Percentiles rank a stretch among this genome's conserved stretches.
Evolutionary conservation across 805 yeast genomes (phyloP).

Genomic region (Saturnispora halmiae): DNA sequence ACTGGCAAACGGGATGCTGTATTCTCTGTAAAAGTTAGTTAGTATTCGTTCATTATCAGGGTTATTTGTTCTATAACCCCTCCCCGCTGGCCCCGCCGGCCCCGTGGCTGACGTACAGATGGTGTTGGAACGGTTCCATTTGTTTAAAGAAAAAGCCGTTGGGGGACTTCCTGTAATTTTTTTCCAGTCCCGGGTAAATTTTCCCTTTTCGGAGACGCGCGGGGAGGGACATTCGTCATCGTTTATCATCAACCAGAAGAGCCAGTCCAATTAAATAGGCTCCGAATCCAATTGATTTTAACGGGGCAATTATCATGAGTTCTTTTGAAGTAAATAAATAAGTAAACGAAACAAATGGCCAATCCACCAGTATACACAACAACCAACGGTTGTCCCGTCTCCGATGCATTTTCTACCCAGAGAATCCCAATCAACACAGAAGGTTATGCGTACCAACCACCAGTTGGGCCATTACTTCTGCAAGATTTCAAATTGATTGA

Average conservation of each 20-base stretch:
- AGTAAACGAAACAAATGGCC: no score
- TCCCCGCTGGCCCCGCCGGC: no score
- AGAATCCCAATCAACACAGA: constrained; percentile 49
- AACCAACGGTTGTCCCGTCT: constrained; percentile 68
- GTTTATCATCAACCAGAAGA: no score
- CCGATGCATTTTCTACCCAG: constrained; percentile 69
- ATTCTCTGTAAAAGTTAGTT: constrained; percentile 22
- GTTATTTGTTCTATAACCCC: no score
- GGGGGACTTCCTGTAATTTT: no score
- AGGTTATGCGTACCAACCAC: constrained; percentile 25
- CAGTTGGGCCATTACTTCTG: constrained; percentile 61
- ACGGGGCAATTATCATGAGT: not conserved
- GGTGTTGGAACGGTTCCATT: constrained; percentile 2
- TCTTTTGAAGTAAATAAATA: no score
- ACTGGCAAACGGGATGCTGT: constrained; percentile 57
- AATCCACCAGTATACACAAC: constrained; percentile 56
- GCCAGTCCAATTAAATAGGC: not conserved
- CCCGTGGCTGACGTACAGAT: constrained; percentile 7
- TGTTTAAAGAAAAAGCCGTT: no score
- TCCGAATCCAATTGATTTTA: not conserved
- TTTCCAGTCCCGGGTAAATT: not conserved
- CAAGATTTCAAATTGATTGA: constrained; percentile 80
- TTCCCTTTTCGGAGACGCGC: not conserved
- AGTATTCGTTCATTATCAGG: no score
- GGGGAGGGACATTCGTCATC: not conserved